A percentile compares a stretch with the other conserved stretches of the same genome.
Evolutionary conservation across 1,284 basidiomycete genomes (phyloP).

Genomic region (Moniliophthora roreri): DNA sequence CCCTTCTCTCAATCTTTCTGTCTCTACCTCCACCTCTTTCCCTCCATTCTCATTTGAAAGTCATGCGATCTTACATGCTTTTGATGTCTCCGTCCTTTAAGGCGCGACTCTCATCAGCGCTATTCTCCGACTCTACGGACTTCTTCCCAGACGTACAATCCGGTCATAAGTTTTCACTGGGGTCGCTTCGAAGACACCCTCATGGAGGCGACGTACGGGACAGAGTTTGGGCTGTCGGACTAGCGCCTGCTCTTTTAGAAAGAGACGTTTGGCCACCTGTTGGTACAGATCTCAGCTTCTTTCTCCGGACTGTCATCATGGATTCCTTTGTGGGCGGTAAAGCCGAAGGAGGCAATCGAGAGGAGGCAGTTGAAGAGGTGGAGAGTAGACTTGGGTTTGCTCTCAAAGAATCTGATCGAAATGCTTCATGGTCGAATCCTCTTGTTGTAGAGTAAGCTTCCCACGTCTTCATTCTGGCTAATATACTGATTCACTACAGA

Average conservation of each 20-base stretch:
- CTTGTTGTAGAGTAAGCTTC: conserved; percentile 58
- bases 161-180: conserved; percentile 32
- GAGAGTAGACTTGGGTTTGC: conserved; percentile 83
- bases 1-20: conserved; percentile 61
- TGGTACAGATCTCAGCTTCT: conserved; percentile 79
- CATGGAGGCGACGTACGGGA: conserved; percentile 21
- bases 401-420: conserved; percentile 55
- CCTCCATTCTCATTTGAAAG: conserved; percentile 58
- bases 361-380: conserved; percentile 56
- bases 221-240: conserved; percentile 65
- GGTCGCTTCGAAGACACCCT: conserved; percentile 29
- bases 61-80: conserved; percentile 71
- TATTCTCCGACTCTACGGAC: conserved; percentile 68
- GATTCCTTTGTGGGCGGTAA: conserved; percentile 55
- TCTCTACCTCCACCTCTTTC: conserved; percentile 53
- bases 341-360: conserved; percentile 19
- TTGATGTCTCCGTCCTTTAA: conserved; percentile 68
- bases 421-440: conserved; percentile 6
- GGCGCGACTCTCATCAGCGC: conserved; percentile 56
- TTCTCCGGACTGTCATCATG: conserved; percentile 76
- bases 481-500: conserved; percentile 33
- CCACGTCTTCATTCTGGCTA: background rate
- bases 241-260: conserved; percentile 70
- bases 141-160: conserved; percentile 36
- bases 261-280: conserved; percentile 82